Conservation (phyloP, 202 grass and related monocot species). For the Panicum hallii region DNA sequence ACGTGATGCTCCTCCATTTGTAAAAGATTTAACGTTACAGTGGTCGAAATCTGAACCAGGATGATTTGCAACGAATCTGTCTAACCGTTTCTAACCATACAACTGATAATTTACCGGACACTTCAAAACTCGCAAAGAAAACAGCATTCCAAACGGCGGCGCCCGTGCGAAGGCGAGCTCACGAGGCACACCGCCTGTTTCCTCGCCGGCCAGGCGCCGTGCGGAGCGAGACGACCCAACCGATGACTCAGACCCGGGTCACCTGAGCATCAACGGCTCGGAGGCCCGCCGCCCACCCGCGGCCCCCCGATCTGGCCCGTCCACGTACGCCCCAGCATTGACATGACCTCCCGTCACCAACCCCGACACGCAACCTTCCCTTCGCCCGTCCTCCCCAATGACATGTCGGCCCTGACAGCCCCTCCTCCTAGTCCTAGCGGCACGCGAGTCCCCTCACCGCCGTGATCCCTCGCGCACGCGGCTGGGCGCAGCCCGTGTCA, state of each 20-base stretch:
- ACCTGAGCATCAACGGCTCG: neutral
- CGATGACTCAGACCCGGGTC: conserved; percentile 10
- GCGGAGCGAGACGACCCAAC: neutral
- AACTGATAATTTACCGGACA: no score
- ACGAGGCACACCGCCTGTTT: neutral
- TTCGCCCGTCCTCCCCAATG: neutral
- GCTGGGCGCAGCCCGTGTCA: fast-evolving
- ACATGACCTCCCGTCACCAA: conserved; percentile 30
- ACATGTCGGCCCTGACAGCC: conserved; percentile 35
- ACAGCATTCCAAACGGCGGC: neutral
- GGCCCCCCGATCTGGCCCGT: neutral
- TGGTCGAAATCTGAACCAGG: neutral
- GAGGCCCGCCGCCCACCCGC: neutral
- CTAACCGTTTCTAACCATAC: no score
- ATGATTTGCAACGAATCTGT: neutral
- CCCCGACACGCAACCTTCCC: conserved; percentile 45
- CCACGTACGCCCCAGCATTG: conserved; percentile 27
- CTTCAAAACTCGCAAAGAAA: no score
- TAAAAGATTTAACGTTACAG: neutral
- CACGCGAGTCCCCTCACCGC: conserved; percentile 34
- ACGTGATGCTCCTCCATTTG: neutral
- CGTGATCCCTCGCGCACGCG: conserved; percentile 9
- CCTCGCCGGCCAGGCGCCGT: conserved; percentile 20
- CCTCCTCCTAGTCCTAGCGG: neutral
- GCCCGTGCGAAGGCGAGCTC: neutral